A percentile compares a stretch with the other conserved stretches of the same genome.
Evolutionary conservation across 805 yeast genomes (phyloP).

Genomic region (Grigorovia humatica): DNA sequence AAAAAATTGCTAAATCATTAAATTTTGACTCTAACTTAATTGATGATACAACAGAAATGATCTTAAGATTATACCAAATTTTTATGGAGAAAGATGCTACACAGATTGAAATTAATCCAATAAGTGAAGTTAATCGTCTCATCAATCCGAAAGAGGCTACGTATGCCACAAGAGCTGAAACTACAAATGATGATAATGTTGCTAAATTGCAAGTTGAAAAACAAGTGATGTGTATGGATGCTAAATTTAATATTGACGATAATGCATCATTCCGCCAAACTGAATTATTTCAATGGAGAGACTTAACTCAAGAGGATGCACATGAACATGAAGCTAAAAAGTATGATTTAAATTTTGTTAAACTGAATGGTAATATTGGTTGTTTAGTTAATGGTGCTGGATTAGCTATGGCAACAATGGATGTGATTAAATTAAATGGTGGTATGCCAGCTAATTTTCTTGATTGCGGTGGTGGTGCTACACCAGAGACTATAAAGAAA

Average conservation of each 20-base stretch:
- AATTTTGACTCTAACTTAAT: conserved; percentile 73
- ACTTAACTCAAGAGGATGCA: conserved; percentile 93
- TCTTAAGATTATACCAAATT: conserved; percentile 79
- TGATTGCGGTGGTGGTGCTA: conserved; percentile 99
- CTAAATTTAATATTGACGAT: conserved; percentile 96
- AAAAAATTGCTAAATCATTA: conserved; percentile 63
- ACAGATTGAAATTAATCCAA: conserved; percentile 97
- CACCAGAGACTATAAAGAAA: conserved; percentile 94
- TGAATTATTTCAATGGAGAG: conserved; percentile 88
- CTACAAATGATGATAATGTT: background rate
- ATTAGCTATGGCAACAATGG: conserved; percentile 99
- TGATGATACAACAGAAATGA: conserved; percentile 79
- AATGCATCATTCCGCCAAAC: conserved; percentile 91
- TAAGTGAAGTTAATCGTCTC: conserved; percentile 57
- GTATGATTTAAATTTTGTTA: conserved; percentile 89
- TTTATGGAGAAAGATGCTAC: conserved; percentile 91
- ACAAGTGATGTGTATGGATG: conserved; percentile 90
- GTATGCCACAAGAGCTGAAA: background rate
- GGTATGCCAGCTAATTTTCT: conserved; percentile 98
- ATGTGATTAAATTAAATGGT: conserved; percentile 93
- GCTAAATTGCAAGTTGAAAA: background rate
- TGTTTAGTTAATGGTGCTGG: conserved; percentile 99
- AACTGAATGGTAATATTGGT: conserved; percentile 97
- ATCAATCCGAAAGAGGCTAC: background rate
- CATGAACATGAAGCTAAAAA: conserved; percentile 90